These are phyloP conservation scores for Myxozyma mucilagina DNA, from an alignment of 805 yeast genomes.

Conservation along the genomic window DNA sequence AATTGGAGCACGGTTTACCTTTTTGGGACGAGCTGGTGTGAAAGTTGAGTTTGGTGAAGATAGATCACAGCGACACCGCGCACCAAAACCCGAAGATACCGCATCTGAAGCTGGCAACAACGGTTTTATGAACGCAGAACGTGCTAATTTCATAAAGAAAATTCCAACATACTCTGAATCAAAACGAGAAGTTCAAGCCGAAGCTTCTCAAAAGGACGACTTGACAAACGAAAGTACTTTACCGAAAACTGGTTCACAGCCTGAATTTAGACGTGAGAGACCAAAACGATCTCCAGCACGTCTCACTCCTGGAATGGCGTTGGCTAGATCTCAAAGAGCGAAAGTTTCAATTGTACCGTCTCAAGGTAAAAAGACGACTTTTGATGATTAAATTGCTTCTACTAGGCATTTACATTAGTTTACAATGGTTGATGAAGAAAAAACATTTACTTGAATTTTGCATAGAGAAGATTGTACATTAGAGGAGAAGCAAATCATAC, in stretches of 20 bases:
- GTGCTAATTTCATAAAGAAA: background rate
- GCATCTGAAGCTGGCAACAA: background rate
- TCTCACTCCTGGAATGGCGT: conserved; percentile 67
- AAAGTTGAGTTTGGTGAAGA: conserved; percentile 90
- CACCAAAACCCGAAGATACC: background rate
- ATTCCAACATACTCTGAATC: background rate
- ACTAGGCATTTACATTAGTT: background rate
- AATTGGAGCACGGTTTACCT: conserved; percentile 64
- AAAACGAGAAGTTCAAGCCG: background rate
- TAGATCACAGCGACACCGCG: conserved; percentile 51
- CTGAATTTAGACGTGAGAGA: background rate
- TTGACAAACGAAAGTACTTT: background rate
- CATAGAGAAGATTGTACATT: background rate
- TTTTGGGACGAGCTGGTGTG: conserved; percentile 64
- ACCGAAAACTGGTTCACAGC: background rate
- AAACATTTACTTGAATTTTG: background rate
- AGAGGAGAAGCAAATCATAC: no score
- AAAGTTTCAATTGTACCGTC: conserved; percentile 87
- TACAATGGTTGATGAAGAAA: background rate
- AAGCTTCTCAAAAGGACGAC: background rate
- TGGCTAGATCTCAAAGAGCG: conserved; percentile 85
- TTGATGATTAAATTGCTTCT: conserved; percentile 38
- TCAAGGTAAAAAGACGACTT: conserved; percentile 80
- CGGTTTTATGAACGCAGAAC: background rate
- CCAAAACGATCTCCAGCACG: background rate